These are phyloP conservation scores for Pseudogymnoascus sp. DNA, from an alignment of 2,329 filamentous ascomycete species.

Conservation along the genomic window DNA sequence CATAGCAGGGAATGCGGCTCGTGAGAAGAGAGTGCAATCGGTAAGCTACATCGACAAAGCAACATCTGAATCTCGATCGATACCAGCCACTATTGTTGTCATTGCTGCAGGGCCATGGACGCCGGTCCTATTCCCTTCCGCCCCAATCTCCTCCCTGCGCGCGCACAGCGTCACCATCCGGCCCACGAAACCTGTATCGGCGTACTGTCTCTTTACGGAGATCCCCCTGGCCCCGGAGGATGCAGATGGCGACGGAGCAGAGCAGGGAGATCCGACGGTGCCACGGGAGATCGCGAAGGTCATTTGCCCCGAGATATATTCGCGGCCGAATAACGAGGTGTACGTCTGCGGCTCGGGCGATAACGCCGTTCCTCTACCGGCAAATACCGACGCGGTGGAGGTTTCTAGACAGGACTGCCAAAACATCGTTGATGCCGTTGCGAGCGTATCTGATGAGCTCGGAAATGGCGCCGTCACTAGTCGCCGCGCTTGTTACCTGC, in stretches of 20 bases:
- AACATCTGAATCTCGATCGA: slow-evolving; percentile 36
- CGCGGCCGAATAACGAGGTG: slow-evolving; percentile 77
- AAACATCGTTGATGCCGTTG: slow-evolving; percentile 74
- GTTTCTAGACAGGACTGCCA: slow-evolving; percentile 71
- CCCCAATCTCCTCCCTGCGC: slow-evolving; percentile 49
- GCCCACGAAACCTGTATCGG: slow-evolving; percentile 47
- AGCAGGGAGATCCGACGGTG: slow-evolving; percentile 40
- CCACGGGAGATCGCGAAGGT: slow-evolving; percentile 42
- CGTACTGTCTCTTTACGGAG: slow-evolving; percentile 78
- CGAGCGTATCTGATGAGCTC: slow-evolving; percentile 56
- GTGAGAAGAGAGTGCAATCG: slow-evolving; percentile 42
- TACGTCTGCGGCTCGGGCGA: slow-evolving; percentile 95
- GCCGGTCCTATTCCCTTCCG: slow-evolving; percentile 45
- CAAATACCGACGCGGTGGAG: slow-evolving; percentile 65
- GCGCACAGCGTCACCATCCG: slow-evolving; percentile 60
- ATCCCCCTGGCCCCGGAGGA: slow-evolving; percentile 59
- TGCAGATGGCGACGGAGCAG: slow-evolving; percentile 46
- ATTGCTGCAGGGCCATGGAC: slow-evolving; percentile 52
- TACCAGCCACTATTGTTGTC: slow-evolving; percentile 41
- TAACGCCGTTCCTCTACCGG: slow-evolving; percentile 61
- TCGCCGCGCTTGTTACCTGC: slow-evolving; percentile 88
- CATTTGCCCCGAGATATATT: slow-evolving; percentile 88
- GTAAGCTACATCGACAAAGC: slow-evolving; percentile 54
- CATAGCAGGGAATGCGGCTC: background rate
- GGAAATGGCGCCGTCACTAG: slow-evolving; percentile 59